These are phyloP conservation scores for Globisporangium takayamanum DNA, from an alignment of 352 stramenopile species.

Conservation along the genomic window DNA sequence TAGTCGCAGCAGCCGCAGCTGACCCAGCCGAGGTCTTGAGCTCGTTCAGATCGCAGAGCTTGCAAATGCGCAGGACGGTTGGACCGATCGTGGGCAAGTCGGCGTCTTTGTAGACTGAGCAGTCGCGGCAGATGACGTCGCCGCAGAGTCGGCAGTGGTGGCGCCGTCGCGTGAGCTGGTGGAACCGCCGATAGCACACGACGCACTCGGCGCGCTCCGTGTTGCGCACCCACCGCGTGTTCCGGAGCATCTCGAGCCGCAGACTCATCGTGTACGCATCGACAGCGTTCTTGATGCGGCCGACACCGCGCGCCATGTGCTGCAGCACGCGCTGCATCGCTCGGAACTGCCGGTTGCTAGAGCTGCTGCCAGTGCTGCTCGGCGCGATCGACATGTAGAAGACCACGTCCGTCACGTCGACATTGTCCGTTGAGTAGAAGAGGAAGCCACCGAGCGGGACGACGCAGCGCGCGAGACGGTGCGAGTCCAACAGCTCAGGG, in stretches of 20 bases:
- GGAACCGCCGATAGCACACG: slow-evolving; percentile 61
- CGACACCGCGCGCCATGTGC: slow-evolving; percentile 48
- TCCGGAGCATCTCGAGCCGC: slow-evolving; percentile 45
- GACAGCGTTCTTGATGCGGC: slow-evolving; percentile 46
- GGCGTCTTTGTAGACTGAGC: slow-evolving; percentile 63
- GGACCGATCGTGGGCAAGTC: slow-evolving; percentile 59
- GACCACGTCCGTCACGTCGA: slow-evolving; percentile 63
- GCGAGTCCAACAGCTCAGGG: slow-evolving; percentile 52
- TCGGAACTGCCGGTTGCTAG: slow-evolving; percentile 55
- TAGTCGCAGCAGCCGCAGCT: slow-evolving; percentile 7
- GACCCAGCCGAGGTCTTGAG: slow-evolving; percentile 13
- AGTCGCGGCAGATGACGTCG: slow-evolving; percentile 71
- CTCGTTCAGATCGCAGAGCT: slow-evolving; percentile 35
- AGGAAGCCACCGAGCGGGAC: slow-evolving; percentile 65
- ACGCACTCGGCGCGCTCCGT: slow-evolving; percentile 43
- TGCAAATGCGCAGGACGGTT: slow-evolving; percentile 63
- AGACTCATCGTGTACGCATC: slow-evolving; percentile 58
- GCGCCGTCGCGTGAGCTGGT: slow-evolving; percentile 51
- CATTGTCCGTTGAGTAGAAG: slow-evolving; percentile 53
- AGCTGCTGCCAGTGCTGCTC: slow-evolving; percentile 17
- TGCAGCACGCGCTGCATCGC: slow-evolving; percentile 47
- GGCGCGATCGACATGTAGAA: slow-evolving; percentile 59
- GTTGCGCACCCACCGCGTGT: slow-evolving; percentile 54
- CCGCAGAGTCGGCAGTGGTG: slow-evolving; percentile 76
- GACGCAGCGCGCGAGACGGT: slow-evolving; percentile 49